These are phyloP conservation scores for Grosmannia huntii DNA, from an alignment of 2,329 filamentous ascomycete genomes.

Conservation along the genomic window DNA sequence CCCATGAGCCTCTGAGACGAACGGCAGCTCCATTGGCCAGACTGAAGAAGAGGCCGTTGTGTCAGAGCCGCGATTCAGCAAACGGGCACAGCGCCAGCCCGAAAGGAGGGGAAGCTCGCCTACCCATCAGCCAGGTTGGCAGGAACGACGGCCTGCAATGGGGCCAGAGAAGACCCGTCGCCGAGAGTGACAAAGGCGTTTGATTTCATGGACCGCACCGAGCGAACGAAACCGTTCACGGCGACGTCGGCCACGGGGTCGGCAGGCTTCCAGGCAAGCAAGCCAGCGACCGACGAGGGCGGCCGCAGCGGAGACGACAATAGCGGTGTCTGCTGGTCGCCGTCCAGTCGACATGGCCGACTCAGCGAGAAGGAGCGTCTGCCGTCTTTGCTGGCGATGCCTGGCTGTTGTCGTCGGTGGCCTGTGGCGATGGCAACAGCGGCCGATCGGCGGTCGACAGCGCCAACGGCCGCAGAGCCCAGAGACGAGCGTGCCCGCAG, in stretches of 20 bases:
- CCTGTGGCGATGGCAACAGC: no score
- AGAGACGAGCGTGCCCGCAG: background rate
- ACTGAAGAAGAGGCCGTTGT: constrained; percentile 33
- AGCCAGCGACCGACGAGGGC: constrained; percentile 32
- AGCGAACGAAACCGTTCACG: constrained; percentile 70
- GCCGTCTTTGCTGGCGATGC: no score
- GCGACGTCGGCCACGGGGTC: constrained; percentile 35
- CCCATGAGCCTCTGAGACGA: constrained; percentile 65
- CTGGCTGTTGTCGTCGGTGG: no score
- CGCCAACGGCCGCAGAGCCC: no score
- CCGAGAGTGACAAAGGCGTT: constrained; percentile 73
- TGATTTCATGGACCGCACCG: constrained; percentile 74
- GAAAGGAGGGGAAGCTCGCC: constrained; percentile 19
- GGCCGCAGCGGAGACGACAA: background rate
- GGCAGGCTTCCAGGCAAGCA: constrained; percentile 39
- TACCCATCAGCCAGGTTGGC: constrained; percentile 62
- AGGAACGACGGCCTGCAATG: constrained; percentile 70
- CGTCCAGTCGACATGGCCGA: no score
- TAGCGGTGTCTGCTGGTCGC: background rate
- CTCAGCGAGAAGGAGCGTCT: no score
- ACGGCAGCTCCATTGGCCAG: constrained; percentile 74
- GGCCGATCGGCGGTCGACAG: no score
- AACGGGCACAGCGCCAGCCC: background rate
- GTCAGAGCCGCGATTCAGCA: background rate
- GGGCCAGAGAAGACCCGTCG: constrained; percentile 71